A percentile compares a stretch with the other conserved stretches of the same genome.
Conservation (phyloP, 805 yeast genomes). For the Cyberlindnera suaveolens region DNA sequence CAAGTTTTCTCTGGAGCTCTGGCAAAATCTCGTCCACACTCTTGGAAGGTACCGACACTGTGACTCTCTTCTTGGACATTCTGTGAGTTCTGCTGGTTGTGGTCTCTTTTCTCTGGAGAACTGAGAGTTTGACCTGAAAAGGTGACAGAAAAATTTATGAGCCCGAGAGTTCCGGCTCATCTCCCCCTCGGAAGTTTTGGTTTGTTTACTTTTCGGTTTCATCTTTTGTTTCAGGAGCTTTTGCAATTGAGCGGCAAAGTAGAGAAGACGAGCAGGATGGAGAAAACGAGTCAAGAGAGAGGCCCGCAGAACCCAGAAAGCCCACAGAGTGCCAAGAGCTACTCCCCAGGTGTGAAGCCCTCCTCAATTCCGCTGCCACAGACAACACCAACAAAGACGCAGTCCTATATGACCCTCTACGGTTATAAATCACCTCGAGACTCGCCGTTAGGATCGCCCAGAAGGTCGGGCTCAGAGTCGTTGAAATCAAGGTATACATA, state of each 20-base stretch:
- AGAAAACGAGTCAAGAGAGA: neutral
- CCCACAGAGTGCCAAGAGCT: neutral
- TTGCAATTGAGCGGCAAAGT: too few relatives aligned
- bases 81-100: neutral
- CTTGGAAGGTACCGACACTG: conserved; percentile 12
- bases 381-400: conserved; percentile 18
- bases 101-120: neutral
- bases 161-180: too few relatives aligned
- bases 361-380: conserved; percentile 18
- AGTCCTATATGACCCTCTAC: conserved; percentile 9
- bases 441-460: neutral
- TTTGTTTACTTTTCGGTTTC: too few relatives aligned
- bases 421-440: conserved; percentile 11
- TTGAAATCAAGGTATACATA: neutral
- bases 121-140: too few relatives aligned
- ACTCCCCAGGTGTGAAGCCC: conserved; percentile 1
- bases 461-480: neutral
- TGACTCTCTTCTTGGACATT: conserved; percentile 20
- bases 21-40: neutral
- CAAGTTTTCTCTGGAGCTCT: neutral
- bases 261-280: neutral
- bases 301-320: neutral
- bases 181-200: too few relatives aligned
- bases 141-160: too few relatives aligned
- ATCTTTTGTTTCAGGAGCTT: too few relatives aligned